Conservation (phyloP, 352 stramenopile species). For the Phytophthora litchii region DNA sequence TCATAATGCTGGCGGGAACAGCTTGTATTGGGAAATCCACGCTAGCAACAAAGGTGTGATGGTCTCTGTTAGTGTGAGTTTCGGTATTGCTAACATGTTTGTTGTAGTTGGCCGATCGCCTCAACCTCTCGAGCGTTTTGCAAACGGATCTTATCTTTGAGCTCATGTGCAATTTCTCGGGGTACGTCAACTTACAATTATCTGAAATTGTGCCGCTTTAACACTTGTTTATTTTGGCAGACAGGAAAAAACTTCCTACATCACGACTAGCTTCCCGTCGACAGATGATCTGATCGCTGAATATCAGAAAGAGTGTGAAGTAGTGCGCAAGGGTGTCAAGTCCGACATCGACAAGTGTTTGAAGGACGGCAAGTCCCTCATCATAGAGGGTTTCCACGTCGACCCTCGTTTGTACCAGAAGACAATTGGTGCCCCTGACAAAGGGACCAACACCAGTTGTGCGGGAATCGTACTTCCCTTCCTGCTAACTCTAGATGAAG, state of each 20-base stretch:
- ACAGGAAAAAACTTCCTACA: constrained; percentile 73
- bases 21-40: constrained; percentile 88
- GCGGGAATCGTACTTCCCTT: constrained; percentile 86
- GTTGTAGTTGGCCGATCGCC: constrained; percentile 73
- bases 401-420: constrained; percentile 87
- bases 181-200: constrained; percentile 39
- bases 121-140: constrained; percentile 88
- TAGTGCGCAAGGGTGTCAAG: constrained; percentile 82
- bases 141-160: constrained; percentile 90
- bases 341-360: constrained; percentile 90
- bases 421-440: constrained; percentile 47
- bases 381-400: constrained; percentile 89
- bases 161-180: constrained; percentile 92
- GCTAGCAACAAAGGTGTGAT: constrained; percentile 80
- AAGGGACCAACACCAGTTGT: constrained; percentile 36
- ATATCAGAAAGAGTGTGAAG: constrained; percentile 81
- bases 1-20: constrained; percentile 86
- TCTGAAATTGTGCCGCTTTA: background rate
- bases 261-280: constrained; percentile 63
- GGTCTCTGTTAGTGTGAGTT: background rate
- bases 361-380: constrained; percentile 90
- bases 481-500: constrained; percentile 66
- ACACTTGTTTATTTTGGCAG: constrained; percentile 23
- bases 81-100: background rate
- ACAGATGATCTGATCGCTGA: constrained; percentile 62